phyloP scores from a whole-genome alignment of 2,329 filamentous ascomycete genomes.

The Fusarium compactum region DNA sequence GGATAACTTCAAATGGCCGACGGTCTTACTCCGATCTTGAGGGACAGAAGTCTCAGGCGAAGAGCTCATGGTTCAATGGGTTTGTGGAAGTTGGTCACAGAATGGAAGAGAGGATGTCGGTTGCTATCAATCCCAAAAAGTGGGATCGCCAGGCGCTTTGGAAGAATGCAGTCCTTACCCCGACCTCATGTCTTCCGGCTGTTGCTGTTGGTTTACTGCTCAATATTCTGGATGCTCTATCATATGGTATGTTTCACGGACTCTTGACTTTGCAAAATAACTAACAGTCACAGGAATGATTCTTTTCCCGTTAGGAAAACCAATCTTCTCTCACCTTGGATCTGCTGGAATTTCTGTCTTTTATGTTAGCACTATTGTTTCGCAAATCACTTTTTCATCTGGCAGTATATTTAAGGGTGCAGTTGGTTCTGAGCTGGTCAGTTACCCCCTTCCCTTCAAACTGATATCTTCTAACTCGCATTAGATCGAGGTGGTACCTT shows the following conservation, averaged over 20 bases:
- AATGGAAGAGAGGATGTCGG: constrained; percentile 49
- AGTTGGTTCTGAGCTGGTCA: constrained; percentile 90
- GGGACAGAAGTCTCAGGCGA: constrained; percentile 58
- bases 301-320: constrained; percentile 88
- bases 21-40: constrained; percentile 60
- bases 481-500: constrained; percentile 95
- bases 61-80: constrained; percentile 52
- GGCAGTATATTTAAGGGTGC: constrained; percentile 91
- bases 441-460: constrained; percentile 41
- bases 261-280: not conserved
- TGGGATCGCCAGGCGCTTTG: constrained; percentile 79
- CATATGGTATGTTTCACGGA: constrained; percentile 73
- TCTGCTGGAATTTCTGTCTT: constrained; percentile 98
- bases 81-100: constrained; percentile 50
- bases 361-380: constrained; percentile 96
- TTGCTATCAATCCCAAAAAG: constrained; percentile 70
- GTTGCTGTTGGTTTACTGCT: constrained; percentile 89
- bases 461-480: constrained; percentile 14
- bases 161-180: constrained; percentile 72
- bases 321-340: constrained; percentile 86
- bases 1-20: constrained; percentile 49
- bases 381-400: constrained; percentile 88
- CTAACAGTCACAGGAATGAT: constrained; percentile 76
- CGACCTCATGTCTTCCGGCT: constrained; percentile 80
- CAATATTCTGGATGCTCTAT: constrained; percentile 93